phyloP scores from a whole-genome alignment of 2,329 filamentous ascomycete species.

The Fusarium austroafricanum region DNA sequence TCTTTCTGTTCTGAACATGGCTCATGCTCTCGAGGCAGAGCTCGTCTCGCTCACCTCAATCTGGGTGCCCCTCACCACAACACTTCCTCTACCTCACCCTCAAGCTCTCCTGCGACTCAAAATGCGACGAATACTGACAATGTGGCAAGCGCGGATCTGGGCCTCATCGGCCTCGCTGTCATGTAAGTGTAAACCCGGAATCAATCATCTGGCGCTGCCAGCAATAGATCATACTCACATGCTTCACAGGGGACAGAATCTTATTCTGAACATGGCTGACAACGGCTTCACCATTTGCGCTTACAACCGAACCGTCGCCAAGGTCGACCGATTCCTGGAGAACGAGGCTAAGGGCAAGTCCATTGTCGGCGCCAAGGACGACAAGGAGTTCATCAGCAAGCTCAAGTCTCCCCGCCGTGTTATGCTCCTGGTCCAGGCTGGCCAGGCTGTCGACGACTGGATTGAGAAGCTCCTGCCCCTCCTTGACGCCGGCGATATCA shows the following conservation, averaged over 20 bases:
- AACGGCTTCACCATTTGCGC: conserved; percentile 96
- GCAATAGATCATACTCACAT: conserved; percentile 25
- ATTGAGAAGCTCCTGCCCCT: conserved; percentile 92
- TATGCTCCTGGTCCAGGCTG: conserved; percentile 99
- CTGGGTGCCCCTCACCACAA: conserved; percentile 70
- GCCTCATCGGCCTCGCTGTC: conserved; percentile 92
- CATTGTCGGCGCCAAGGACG: conserved; percentile 91
- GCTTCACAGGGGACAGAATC: conserved; percentile 75
- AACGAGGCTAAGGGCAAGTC: conserved; percentile 97
- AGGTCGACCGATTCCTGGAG: conserved; percentile 93
- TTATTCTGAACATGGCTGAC: conserved; percentile 90
- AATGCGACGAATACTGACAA: conserved; percentile 65
- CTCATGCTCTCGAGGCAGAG: conserved; percentile 64
- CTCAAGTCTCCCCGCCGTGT: conserved; percentile 96
- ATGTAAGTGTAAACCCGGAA: conserved; percentile 67
- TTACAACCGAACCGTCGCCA: conserved; percentile 98
- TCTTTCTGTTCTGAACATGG: conserved; percentile 48
- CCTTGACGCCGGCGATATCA: conserved; percentile 90
- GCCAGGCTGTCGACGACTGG: conserved; percentile 98
- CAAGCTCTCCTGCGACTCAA: conserved; percentile 41
- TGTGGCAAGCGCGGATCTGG: conserved; percentile 81
- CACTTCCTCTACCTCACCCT: conserved; percentile 49
- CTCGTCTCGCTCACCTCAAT: conserved; percentile 79
- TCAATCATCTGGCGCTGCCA: conserved; percentile 28
- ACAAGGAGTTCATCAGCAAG: conserved; percentile 95